Evolutionary conservation across 1,284 basidiomycete genomes (phyloP), one percentile per base, ranked within the genome.

Genomic region (Hemileia vastatrix): DNA sequence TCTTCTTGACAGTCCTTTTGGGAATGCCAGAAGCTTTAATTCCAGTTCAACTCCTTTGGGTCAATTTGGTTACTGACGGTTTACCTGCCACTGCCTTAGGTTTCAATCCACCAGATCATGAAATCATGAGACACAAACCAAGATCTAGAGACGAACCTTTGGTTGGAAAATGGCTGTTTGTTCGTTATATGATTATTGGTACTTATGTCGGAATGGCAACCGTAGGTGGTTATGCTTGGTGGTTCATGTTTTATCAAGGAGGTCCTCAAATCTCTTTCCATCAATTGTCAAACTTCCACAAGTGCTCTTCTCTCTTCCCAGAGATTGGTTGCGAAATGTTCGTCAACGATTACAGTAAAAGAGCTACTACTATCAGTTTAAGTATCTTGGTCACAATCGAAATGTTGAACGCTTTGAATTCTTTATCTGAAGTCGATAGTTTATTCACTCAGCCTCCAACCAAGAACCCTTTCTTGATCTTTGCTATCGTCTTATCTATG

Each of bases 371-470:
- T 24, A 91, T 97, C 80, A 92, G 88, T 67, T 80, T 98, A 47
- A 93, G 91, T 31, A 94, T 94, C 71, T 81, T 94, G 57, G 91
- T 94, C 59, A 79, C 80, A 13, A 81, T 98, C 60, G 94, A 98
- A 78, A 97, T 98, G 94, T 91, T 95, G 80, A 98, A 98, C 79
- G 93, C 94, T 19, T n/a, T n/a, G n/a, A 97, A 97, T 77, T 95
- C 93, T 58, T 81, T 98, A 36, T 91, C 88, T 18, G 94, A 97
- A 78, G 94, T 95, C 76, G 94, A 97, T 79, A 90, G 87, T 66
- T 77, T 98, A 67, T 77, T 97, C 54, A 82, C 82, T 21, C 80
- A 96, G 52, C 92, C 93, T 1, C 78, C 95, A 15, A 95, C 92
- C 91, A 86, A 86, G 76, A 98, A 98, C 76, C 84, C 84, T 59